Conservation (phyloP, 495 filamentous ascomycete genomes). For the Sordaria brevicollis region DNA sequence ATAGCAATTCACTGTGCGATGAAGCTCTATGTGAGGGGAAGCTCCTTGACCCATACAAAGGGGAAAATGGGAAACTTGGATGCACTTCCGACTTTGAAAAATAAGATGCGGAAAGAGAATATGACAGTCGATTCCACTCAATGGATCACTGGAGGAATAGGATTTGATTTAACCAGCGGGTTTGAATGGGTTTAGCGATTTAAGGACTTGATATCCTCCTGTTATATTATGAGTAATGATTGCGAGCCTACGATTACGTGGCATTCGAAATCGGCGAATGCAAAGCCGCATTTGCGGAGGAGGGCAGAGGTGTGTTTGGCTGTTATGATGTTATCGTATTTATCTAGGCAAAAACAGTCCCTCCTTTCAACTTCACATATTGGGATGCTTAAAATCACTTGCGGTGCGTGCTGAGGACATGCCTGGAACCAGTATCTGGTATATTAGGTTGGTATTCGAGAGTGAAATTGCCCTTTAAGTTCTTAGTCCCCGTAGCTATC, state of each 20-base stretch:
- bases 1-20: not conserved
- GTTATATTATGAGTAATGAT: not conserved
- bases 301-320: not conserved
- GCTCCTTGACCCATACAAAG: not conserved
- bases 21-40: not conserved
- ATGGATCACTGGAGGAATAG: not conserved
- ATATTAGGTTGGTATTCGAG: not conserved
- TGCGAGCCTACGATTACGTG: not conserved
- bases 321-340: not conserved
- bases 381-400: not conserved
- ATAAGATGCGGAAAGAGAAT: not conserved
- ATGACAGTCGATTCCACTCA: not conserved
- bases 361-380: not conserved
- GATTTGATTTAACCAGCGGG: not conserved
- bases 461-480: not conserved
- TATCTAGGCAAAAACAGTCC: not conserved
- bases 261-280: not conserved
- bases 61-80: not conserved
- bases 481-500: not conserved
- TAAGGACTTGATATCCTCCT: not conserved
- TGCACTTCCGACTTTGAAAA: not conserved
- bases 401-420: not conserved
- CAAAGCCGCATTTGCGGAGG: not conserved
- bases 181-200: not conserved
- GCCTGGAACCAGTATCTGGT: not conserved